phyloP scores from a whole-genome alignment of 495 filamentous ascomycete species.

The Antarctomyces pellizariae region DNA sequence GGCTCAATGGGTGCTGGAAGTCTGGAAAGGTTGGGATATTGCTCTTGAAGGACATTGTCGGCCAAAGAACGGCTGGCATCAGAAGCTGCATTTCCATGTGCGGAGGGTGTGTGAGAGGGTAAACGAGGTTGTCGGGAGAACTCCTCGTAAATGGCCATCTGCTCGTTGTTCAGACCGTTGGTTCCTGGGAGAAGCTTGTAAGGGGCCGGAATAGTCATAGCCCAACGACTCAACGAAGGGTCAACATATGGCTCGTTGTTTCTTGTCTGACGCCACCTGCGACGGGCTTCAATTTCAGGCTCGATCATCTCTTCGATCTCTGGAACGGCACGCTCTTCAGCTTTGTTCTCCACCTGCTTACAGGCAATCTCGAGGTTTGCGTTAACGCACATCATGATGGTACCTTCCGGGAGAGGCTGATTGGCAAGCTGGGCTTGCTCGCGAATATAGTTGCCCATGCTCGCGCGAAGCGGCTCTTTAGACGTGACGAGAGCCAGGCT shows the following conservation, averaged over 20 bases:
- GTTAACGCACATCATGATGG: slow-evolving; percentile 92
- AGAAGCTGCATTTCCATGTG: slow-evolving; percentile 23
- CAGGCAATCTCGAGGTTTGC: slow-evolving; percentile 90
- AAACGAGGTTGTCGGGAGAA: slow-evolving; percentile 65
- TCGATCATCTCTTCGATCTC: slow-evolving; percentile 89
- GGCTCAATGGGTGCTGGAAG: slow-evolving; percentile 63
- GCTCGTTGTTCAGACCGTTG: slow-evolving; percentile 67
- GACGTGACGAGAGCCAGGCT: slow-evolving; percentile 91
- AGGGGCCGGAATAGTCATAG: slow-evolving; percentile 69
- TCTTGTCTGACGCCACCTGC: slow-evolving; percentile 41
- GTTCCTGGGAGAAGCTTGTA: slow-evolving; percentile 46
- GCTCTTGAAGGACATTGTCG: slow-evolving; percentile 62
- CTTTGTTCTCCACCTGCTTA: slow-evolving; percentile 76
- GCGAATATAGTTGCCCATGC: slow-evolving; percentile 92
- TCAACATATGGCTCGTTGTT: slow-evolving; percentile 70
- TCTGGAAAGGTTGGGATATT: slow-evolving; percentile 51
- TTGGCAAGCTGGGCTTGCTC: slow-evolving; percentile 41
- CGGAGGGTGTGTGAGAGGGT: slow-evolving; percentile 16
- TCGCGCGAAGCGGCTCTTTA: slow-evolving; percentile 86
- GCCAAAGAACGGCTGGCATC: slow-evolving; percentile 27
- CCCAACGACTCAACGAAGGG: slow-evolving; percentile 57
- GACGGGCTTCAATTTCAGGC: slow-evolving; percentile 43
- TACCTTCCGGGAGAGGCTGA: slow-evolving; percentile 61
- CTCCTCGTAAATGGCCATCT: slow-evolving; percentile 87
- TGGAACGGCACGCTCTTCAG: slow-evolving; percentile 73